Evolutionary conservation across 2,329 filamentous ascomycete species (phyloP), one percentile per base, ranked within the genome.

Genomic region (Aspergillus versicolor): DNA sequence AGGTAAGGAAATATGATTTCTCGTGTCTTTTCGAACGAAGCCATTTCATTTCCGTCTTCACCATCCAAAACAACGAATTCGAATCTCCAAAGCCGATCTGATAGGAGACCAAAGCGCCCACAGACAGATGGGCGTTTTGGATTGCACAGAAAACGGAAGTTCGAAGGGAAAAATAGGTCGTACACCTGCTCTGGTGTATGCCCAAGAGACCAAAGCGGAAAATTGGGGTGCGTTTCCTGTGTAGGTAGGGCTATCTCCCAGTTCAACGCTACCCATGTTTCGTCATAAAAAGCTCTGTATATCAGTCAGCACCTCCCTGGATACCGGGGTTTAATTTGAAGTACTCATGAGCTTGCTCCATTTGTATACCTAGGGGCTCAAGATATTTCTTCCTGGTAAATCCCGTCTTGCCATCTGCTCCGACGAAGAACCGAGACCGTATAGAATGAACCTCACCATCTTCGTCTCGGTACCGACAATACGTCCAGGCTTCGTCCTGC

Each of bases 211-310:
- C 80, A 82, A 2, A 82, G 66, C 0, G 79, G 77, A 49, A 82
- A 81, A 0, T 73, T 61, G 0, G 80, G 80, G 60, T 83, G 81
- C 0, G 76, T 75, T 30, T 78, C 61, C 6, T 69, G 72, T 0
- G 77, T 81, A 0, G 79, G 80, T 0, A 75, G 61, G 0, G 65
- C 66, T 21, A 82, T 70, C 21, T 77, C 64, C 60, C 76, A 72
- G 57, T 82, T 83, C 4, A 76, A 63, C 1, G 81, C 80, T 5
- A 82, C 74, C 80, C 81, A 82, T 0, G 67, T 70, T 46, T 70
- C 67, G 37, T 70, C 61, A n/a, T 67, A 67, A 5, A 55, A 57
- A 2, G 54, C 53, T 22, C 64, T 67, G 17, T 17, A 47, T 22
- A 19, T 12, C 13, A n/a, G 43, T 47, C n/a, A 47, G 27, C 21